phyloP scores from a whole-genome alignment of 1,139 yeast species.

The Magnusiomyces paraingens region DNA sequence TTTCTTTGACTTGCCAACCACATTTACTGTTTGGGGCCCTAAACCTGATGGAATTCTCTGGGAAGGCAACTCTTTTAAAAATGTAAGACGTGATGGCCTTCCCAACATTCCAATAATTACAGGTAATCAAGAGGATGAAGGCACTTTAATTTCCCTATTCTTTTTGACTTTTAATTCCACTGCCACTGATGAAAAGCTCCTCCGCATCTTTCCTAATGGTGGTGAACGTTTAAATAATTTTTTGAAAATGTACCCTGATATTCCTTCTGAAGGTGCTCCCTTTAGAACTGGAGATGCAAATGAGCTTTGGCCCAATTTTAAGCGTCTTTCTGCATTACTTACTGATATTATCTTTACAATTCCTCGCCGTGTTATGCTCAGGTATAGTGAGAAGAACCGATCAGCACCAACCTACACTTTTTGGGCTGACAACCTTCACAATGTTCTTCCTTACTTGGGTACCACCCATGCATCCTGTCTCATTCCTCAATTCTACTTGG shows the following conservation, averaged over 20 bases:
- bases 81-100: constrained; percentile 13
- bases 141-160: constrained; percentile 19
- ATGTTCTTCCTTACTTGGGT: constrained; percentile 18
- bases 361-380: constrained; percentile 18
- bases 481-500: background rate
- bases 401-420: constrained; percentile 7
- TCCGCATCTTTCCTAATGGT: constrained; percentile 2
- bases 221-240: constrained; percentile 4
- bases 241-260: constrained; percentile 17
- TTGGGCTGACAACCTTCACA: constrained; percentile 14
- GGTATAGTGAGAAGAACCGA: background rate
- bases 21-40: constrained; percentile 18
- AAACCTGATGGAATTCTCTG: constrained; percentile 20
- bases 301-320: constrained; percentile 15
- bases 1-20: constrained; percentile 13
- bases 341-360: constrained; percentile 20
- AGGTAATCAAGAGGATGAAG: constrained; percentile 25
- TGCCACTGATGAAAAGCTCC: constrained; percentile 1
- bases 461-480: constrained; percentile 16
- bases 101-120: constrained; percentile 20
- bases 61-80: constrained; percentile 12
- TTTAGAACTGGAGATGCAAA: constrained; percentile 18
- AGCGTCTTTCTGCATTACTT: constrained; percentile 19
- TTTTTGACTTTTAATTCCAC: constrained; percentile 1
- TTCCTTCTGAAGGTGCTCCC: constrained; percentile 20